These are phyloP conservation scores for Prosopis cineraria DNA, from an alignment of 306 rosid species.

Conservation along the genomic window DNA sequence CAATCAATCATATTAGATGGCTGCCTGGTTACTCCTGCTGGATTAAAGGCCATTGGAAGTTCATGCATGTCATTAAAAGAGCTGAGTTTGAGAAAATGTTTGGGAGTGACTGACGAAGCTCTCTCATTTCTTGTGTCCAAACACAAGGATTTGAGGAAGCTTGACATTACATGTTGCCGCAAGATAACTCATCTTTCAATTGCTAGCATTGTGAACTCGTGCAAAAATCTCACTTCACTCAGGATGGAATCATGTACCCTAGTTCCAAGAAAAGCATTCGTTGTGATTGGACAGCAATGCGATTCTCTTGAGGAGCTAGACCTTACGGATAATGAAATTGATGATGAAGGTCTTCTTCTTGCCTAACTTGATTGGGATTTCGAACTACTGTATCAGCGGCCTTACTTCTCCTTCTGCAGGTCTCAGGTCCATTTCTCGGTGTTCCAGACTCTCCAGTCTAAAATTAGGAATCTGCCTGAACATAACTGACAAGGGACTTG, in stretches of 20 bases:
- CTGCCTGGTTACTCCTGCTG: conserved; percentile 61
- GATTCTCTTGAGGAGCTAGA: conserved; percentile 80
- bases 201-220: conserved; percentile 65
- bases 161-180: conserved; percentile 96
- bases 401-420: conserved; percentile 56
- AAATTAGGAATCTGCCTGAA: conserved; percentile 89
- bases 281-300: conserved; percentile 72
- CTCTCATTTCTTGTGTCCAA: conserved; percentile 69
- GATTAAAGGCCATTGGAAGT: conserved; percentile 81
- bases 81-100: conserved; percentile 87
- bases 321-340: conserved; percentile 87
- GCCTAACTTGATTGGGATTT: conserved; percentile 8
- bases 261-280: conserved; percentile 74
- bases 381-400: conserved; percentile 24
- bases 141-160: conserved; percentile 76
- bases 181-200: conserved; percentile 73
- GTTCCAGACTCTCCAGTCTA: conserved; percentile 68
- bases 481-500: conserved; percentile 78
- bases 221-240: conserved; percentile 72
- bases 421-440: conserved; percentile 64
- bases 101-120: conserved; percentile 81
- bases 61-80: conserved; percentile 67
- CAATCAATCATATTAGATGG: conserved; percentile 83
- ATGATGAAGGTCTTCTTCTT: conserved; percentile 69
- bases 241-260: conserved; percentile 88